These are phyloP conservation scores for Paraconiothyrium brasiliense DNA, from an alignment of 2,329 filamentous ascomycete genomes.

Conservation along the genomic window DNA sequence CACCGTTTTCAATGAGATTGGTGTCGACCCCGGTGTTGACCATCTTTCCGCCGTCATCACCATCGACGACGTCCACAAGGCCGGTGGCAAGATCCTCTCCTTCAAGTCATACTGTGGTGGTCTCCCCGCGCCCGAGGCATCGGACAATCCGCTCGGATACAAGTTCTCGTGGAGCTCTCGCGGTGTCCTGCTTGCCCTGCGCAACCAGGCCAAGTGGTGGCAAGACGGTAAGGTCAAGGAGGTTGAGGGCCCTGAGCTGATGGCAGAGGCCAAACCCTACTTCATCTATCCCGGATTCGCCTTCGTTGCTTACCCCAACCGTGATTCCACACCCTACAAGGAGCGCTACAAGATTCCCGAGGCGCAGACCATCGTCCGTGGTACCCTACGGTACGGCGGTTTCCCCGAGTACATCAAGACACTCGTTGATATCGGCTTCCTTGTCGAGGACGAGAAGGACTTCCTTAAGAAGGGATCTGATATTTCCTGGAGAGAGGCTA, in stretches of 20 bases:
- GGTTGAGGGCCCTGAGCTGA: slow-evolving; percentile 71
- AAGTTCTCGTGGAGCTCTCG: slow-evolving; percentile 83
- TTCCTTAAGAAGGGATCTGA: slow-evolving; percentile 68
- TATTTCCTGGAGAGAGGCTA: slow-evolving; percentile 85
- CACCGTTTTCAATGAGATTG: slow-evolving; percentile 90
- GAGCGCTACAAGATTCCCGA: slow-evolving; percentile 93
- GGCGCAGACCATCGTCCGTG: slow-evolving; percentile 84
- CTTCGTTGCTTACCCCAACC: slow-evolving; percentile 93
- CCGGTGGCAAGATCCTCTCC: slow-evolving; percentile 82
- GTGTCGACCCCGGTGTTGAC: slow-evolving; percentile 74
- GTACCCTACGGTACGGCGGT: slow-evolving; percentile 85
- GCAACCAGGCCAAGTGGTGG: slow-evolving; percentile 86
- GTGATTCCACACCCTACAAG: slow-evolving; percentile 86
- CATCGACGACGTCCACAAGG: slow-evolving; percentile 86
- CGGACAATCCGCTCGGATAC: slow-evolving; percentile 91
- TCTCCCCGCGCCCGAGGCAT: slow-evolving; percentile 69
- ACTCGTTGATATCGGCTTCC: slow-evolving; percentile 89
- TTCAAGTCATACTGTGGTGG: slow-evolving; percentile 81
- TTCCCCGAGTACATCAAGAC: slow-evolving; percentile 91
- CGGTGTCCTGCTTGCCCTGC: slow-evolving; percentile 85
- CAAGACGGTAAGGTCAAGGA: slow-evolving; percentile 77
- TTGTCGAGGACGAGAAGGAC: slow-evolving; percentile 73
- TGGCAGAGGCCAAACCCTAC: slow-evolving; percentile 89
- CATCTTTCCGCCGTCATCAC: slow-evolving; percentile 85
- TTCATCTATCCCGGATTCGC: slow-evolving; percentile 88